Evolutionary conservation across 805 yeast species (phyloP), one percentile per base, ranked within the genome.

Genomic region (Brettanomyces naardenensis): DNA sequence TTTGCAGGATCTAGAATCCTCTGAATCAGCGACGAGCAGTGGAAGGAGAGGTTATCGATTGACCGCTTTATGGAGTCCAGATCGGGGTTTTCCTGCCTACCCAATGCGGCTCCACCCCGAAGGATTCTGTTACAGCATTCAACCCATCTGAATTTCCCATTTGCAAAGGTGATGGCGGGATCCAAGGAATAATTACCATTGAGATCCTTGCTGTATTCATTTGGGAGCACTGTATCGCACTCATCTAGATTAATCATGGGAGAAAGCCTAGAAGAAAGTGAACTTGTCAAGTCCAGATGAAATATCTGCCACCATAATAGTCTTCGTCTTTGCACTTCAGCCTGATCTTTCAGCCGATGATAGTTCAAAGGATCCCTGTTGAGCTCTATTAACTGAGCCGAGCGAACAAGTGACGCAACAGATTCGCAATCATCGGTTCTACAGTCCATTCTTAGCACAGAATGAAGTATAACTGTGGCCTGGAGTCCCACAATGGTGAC

Each of bases 271-370:
- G 71, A 71, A 44, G 75, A 74, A 41, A 74, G 68, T 28, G 80
- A 68, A 6, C 77, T 71, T 42, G 73, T 62, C 3, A 73, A 67
- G 51, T 78, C 85, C 42, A 78, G 54, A 20, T 74, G 73, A 43
- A 75, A 75, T 6, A 78, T 71, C 28, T 75, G 77, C 82, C 82
- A 78, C 82, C 83, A 78, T n/a, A 78, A 51, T 37, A 75, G 51
- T 50, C 83, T 62, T 52, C 79, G 62, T 34, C 68, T 61, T 42
- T 73, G 76, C 5, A 77, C 66, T 18, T 67, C 61, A 37, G 65
- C 66, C 51, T 64, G 59, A 43, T 74, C 72, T 3, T 65, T 60
- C 27, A 74, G 64, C 29, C 69, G 65, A 41, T 76, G 71, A 32
- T 70, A 66, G 1, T 65, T 56, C n/a, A 70, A 62, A 3, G 83